Conservation (phyloP, 2,329 filamentous ascomycete genomes). For the Cryphonectria naterciae region DNA sequence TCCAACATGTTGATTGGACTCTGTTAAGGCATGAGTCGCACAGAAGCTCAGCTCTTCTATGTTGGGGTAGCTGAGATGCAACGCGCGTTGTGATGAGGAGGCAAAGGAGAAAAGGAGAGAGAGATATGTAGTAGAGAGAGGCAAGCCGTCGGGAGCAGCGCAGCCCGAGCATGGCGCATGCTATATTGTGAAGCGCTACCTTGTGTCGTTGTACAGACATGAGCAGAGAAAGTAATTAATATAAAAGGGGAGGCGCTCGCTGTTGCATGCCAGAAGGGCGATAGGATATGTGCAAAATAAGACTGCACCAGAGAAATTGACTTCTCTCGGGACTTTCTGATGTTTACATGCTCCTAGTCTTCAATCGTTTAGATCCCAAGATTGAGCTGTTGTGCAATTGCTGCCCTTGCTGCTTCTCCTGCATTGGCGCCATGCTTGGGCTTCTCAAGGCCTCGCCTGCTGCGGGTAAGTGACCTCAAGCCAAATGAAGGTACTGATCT, state of each 20-base stretch:
- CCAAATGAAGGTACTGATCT: not conserved
- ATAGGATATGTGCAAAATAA: not conserved
- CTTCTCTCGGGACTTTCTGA: not conserved
- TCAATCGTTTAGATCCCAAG: not conserved
- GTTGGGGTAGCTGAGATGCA: not conserved
- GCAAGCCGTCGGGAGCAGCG: not conserved
- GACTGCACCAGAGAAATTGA: not conserved
- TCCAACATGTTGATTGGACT: not conserved
- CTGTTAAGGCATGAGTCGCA: not conserved
- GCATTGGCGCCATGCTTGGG: slow-evolving; percentile 11
- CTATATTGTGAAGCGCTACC: not conserved
- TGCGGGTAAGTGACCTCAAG: not conserved
- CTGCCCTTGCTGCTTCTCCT: slow-evolving; percentile 6
- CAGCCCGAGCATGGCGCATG: not conserved
- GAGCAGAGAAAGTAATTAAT: not conserved
- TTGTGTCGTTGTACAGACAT: not conserved
- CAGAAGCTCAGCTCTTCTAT: not conserved
- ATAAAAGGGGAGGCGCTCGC: slow-evolving; percentile 3
- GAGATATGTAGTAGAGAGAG: not conserved
- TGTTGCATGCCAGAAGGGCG: not conserved
- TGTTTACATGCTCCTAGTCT: slow-evolving; percentile 3
- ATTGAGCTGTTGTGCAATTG: not conserved
- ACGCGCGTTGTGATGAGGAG: not conserved
- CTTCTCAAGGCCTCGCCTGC: slow-evolving; percentile 5
- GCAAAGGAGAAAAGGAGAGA: not conserved